Base-by-base conservation (phyloP, 495 filamentous ascomycete genomes). In the Aspergillus bertholletiae region DNA sequence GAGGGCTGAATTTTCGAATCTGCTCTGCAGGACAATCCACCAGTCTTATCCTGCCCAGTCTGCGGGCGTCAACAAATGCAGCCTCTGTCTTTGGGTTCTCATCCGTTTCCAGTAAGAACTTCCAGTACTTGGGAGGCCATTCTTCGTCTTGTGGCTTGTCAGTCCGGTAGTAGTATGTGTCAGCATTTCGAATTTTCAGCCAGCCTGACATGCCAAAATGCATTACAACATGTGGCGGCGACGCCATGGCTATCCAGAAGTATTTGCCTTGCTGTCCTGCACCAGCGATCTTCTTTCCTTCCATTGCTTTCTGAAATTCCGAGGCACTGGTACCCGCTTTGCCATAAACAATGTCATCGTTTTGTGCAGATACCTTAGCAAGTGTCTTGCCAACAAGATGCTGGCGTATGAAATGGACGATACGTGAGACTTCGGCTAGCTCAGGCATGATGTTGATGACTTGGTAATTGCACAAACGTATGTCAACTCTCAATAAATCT, bases 91-190 rank as follows among this genome's bases (percentile, higher is more conserved):
- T 76, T 2, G 79, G 74, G 11, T 79, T 73, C 15, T 78, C 78
- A 24, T 80, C 75, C 15, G 88, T 86, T 52, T 86, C 77, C 7
- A 96, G 69, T 12, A 86, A 65, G 59, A 97, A 96, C 61, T 97
- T 98, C 83, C 86, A 88, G 67, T 81, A 93, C 65, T 87, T 89
- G 0, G 94, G 94, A 15, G 94, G 94, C 94, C 94, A 98, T 46
- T 81, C 75, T 30, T 77, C 63, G 34, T 88, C 83, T 18, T 78
- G 75, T 2, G 69, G 63, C 62, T 86, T 80, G 60, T 80, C 76
- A 56, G 83, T 76, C 47, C 88, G 84, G 74, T 96, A 92, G 67
- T 94, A 92, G 15, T 84, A 83, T 15, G 83, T 87, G 41, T 85
- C 83, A 47, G 86, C 85, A 59, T 85, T 84, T 48, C 83, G 83